A percentile compares a stretch with the other conserved stretches of the same genome.
phyloP scores from a whole-genome alignment of 2,329 filamentous ascomycete genomes.

The Rhexocercosporidium sp. region DNA sequence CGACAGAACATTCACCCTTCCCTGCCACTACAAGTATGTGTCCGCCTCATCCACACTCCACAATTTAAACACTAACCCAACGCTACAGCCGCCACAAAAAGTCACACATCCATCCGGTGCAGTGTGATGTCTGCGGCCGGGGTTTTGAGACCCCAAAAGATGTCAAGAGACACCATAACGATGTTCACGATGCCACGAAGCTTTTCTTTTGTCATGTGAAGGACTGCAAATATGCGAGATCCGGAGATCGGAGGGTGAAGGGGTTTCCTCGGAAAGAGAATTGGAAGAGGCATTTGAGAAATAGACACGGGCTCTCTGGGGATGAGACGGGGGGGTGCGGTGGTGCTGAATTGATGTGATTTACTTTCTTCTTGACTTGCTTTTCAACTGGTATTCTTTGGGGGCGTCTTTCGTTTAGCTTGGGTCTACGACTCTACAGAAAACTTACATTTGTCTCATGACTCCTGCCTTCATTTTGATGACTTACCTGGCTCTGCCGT shows the following conservation, averaged over 20 bases:
- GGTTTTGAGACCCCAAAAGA: conserved; percentile 15
- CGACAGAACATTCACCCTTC: conserved; percentile 2
- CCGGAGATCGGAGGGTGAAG: not conserved
- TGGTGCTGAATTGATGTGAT: not conserved
- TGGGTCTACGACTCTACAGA: too few relatives aligned
- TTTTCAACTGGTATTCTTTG: too few relatives aligned
- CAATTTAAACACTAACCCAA: not conserved
- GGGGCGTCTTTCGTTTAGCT: too few relatives aligned
- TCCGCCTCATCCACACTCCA: not conserved
- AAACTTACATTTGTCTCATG: too few relatives aligned
- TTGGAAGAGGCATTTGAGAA: conserved; percentile 19
- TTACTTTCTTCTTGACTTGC: too few relatives aligned
- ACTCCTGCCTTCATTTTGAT: too few relatives aligned
- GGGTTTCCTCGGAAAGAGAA: conserved; percentile 13
- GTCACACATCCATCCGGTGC: not conserved
- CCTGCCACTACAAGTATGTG: conserved; percentile 3
- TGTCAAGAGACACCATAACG: conserved; percentile 13
- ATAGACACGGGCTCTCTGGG: not conserved
- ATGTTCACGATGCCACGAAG: conserved; percentile 11
- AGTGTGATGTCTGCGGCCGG: not conserved
- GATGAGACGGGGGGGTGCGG: not conserved
- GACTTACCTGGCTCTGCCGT: too few relatives aligned
- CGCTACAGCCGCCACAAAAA: conserved; percentile 11
- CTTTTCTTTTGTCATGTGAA: conserved; percentile 7
- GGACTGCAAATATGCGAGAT: not conserved